Conservation (phyloP, 768 basidiomycete genomes). For the Harrya chromipes region DNA sequence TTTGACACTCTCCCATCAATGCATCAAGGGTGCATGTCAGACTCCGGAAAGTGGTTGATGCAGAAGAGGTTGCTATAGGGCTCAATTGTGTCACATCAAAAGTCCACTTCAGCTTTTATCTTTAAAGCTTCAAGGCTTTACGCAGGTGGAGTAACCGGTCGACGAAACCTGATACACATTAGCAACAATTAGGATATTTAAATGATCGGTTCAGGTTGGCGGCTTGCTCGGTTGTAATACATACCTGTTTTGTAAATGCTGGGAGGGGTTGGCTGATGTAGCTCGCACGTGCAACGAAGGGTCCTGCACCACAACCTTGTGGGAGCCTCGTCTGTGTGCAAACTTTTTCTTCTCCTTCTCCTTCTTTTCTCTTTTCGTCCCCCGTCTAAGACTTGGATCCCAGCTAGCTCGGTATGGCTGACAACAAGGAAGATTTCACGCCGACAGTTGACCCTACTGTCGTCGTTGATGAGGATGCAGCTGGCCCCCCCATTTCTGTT, state of each 20-base stretch:
- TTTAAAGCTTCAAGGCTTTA: too few species aligned
- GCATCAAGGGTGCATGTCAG: too few species aligned
- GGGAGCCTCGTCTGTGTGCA: neutral
- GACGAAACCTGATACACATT: too few species aligned
- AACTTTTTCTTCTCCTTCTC: slow-evolving; percentile 5
- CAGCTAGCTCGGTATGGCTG: slow-evolving; percentile 16
- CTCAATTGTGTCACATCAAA: neutral
- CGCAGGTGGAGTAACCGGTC: too few species aligned
- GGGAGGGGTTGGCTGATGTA: neutral
- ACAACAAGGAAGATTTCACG: slow-evolving; percentile 11
- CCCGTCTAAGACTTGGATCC: neutral
- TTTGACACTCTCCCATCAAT: too few species aligned
- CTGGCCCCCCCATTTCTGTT: slow-evolving; percentile 59
- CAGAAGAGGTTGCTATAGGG: too few species aligned
- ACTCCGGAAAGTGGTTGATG: too few species aligned
- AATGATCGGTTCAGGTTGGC: too few species aligned
- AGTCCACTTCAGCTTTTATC: too few species aligned
- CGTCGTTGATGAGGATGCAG: slow-evolving; percentile 47
- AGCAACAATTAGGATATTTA: too few species aligned
- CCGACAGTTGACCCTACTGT: slow-evolving; percentile 3
- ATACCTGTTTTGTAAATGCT: slow-evolving; percentile 15
- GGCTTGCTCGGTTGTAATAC: neutral
- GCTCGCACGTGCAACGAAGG: slow-evolving; percentile 22
- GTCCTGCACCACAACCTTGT: slow-evolving; percentile 13
- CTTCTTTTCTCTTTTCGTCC: neutral